Evolutionary conservation across 495 filamentous ascomycete genomes (phyloP).

Genomic region (Choiromyces venosus): DNA sequence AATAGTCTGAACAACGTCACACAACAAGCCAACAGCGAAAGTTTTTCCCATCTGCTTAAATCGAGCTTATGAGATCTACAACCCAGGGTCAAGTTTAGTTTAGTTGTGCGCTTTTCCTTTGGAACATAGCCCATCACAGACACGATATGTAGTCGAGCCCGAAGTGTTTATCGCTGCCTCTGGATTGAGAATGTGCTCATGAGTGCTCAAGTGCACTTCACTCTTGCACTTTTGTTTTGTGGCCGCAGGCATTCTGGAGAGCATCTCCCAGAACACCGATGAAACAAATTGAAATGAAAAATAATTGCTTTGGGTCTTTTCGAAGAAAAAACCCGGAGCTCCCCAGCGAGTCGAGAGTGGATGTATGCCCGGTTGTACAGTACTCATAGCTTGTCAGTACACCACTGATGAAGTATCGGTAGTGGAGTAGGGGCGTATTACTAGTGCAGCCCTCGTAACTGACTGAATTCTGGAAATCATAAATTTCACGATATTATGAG

Average conservation of each 20-base stretch:
- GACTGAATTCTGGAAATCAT: too few relatives aligned
- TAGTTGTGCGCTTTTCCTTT: background rate
- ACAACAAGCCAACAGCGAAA: background rate
- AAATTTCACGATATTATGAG: too few relatives aligned
- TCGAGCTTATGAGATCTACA: background rate
- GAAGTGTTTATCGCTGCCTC: background rate
- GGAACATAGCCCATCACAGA: background rate
- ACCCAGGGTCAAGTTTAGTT: too few relatives aligned
- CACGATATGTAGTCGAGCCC: background rate
- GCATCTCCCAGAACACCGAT: too few relatives aligned
- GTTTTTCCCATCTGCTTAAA: background rate
- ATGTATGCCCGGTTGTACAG: too few relatives aligned
- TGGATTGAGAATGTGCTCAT: background rate
- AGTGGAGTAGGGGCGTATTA: too few relatives aligned
- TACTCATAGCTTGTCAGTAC: background rate
- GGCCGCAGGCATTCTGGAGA: too few relatives aligned
- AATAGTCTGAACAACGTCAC: too few relatives aligned
- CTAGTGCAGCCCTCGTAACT: too few relatives aligned
- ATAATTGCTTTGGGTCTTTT: too few relatives aligned
- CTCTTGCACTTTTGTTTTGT: background rate
- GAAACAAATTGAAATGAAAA: too few relatives aligned
- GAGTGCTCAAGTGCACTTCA: too few relatives aligned
- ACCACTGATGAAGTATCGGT: background rate
- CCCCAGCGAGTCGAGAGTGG: background rate
- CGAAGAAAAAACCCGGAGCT: background rate